Base-by-base conservation (phyloP, 192 early-diverging fungal species). In the Fimicolochytrium jonesii region DNA sequence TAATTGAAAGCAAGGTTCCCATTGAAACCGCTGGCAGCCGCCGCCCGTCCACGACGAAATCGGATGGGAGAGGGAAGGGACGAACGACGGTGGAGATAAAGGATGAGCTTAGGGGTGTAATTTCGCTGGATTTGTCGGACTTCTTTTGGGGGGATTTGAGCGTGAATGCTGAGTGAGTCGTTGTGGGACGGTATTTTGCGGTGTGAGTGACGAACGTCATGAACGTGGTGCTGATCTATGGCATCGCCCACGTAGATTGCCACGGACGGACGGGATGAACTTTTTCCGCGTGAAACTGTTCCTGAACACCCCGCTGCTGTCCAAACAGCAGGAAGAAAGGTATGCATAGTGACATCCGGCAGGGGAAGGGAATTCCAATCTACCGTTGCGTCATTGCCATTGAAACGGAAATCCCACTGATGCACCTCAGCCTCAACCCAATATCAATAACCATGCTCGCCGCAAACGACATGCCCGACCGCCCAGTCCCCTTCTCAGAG, bases 381-480 rank as follows among this genome's bases (percentile, higher is more conserved):
- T n/a, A n/a, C n/a, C n/a, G n/a, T n/a, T n/a, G n/a, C n/a, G n/a
- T n/a, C n/a, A n/a, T n/a, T n/a, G n/a, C n/a, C n/a, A n/a, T n/a
- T n/a, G n/a, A n/a, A n/a, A n/a, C n/a, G n/a, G 41, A 42, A n/a
- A 20, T n/a, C n/a, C n/a, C n/a, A n/a, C n/a, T n/a, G n/a, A n/a
- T n/a, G n/a, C n/a, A n/a, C n/a, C n/a, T 7, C 52, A 70, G 69
- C 30, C 51, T 75, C 18, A 75, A 75, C 37, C 73, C 73, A 11
- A 23, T 75, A 29, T 53, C 50, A 3, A 72, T 75, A 25, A 68
- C 65, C 4, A 18, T 75, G 6, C 25, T 57, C 2, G 25, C 22
- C 6, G 59, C 60, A n/a, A 61, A 65, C 9, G 44, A 52, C 33
- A 68, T 75, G 66, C 73, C 73, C 3, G 61, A 67, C 34, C 30